phyloP scores from a whole-genome alignment of 495 filamentous ascomycete genomes.

The Aspergillus cavernicola region DNA sequence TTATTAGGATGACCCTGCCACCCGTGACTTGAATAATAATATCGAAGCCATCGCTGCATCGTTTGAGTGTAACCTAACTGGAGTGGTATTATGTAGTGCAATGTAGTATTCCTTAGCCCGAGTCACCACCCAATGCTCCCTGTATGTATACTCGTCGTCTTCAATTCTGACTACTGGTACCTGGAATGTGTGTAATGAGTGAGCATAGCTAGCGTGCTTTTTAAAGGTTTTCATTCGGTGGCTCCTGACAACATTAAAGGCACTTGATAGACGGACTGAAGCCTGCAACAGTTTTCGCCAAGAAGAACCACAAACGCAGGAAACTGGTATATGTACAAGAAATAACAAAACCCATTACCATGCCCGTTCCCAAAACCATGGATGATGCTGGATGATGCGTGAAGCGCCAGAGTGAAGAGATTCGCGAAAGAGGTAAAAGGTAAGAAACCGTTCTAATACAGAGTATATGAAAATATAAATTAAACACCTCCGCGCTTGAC shows the following conservation, averaged over 20 bases:
- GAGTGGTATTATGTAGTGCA: too few relatives aligned
- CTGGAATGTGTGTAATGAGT: too few relatives aligned
- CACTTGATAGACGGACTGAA: conserved; percentile 27
- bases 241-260: conserved; percentile 29
- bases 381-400: conserved; percentile 46
- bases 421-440: conserved; percentile 20
- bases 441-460: conserved; percentile 45
- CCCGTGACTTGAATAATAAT: too few relatives aligned
- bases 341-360: conserved; percentile 43
- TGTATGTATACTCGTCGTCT: too few relatives aligned
- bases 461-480: conserved; percentile 28
- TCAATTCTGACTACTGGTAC: too few relatives aligned
- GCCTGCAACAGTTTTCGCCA: conserved; percentile 26
- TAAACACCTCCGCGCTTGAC: conserved; percentile 30
- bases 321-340: conserved; percentile 49
- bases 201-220: not conserved
- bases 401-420: conserved; percentile 51
- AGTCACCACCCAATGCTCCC: too few relatives aligned
- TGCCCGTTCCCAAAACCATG: conserved; percentile 43
- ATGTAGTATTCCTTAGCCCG: too few relatives aligned
- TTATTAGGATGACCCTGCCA: not conserved
- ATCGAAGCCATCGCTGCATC: too few relatives aligned
- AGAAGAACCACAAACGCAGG: conserved; percentile 34
- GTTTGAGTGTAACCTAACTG: too few relatives aligned
- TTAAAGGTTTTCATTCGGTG: conserved; percentile 12